Evolutionary conservation across 805 yeast species (phyloP).

Genomic region (Monosporozyma yasuniensis): DNA sequence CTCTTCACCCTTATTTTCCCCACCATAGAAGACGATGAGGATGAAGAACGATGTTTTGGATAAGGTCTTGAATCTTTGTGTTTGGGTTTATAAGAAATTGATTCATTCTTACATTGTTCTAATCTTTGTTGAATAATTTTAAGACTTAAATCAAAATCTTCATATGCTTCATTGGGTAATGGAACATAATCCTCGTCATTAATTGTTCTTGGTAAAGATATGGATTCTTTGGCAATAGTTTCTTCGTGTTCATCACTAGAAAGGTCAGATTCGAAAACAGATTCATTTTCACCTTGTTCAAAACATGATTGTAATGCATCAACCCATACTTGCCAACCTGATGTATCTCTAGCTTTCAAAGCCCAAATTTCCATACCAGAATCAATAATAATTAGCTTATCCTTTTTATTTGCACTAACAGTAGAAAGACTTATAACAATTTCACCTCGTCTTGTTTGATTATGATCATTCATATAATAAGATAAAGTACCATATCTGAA

Average conservation of each 20-base stretch:
- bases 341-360: conserved; percentile 54
- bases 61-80: neutral
- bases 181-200: conserved; percentile 8
- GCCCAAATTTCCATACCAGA: conserved; percentile 95
- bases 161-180: conserved; percentile 15
- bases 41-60: conserved; percentile 4
- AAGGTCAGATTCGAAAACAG: neutral
- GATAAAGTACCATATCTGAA: conserved; percentile 74
- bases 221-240: neutral
- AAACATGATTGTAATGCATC: conserved; percentile 53
- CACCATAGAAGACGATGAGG: conserved; percentile 13
- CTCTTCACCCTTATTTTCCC: conserved; percentile 5
- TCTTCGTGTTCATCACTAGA: neutral
- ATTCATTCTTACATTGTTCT: conserved; percentile 23
- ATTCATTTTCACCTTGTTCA: conserved; percentile 10
- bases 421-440: conserved; percentile 79
- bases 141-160: conserved; percentile 14
- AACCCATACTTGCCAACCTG: conserved; percentile 76
- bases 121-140: conserved; percentile 21
- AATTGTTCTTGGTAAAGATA: neutral
- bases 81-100: conserved; percentile 13
- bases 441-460: conserved; percentile 71
- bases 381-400: conserved; percentile 68
- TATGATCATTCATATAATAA: conserved; percentile 63
- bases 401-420: conserved; percentile 66